Conservation (phyloP, 2,329 filamentous ascomycete genomes). For the Arthrinium phaeospermum region DNA sequence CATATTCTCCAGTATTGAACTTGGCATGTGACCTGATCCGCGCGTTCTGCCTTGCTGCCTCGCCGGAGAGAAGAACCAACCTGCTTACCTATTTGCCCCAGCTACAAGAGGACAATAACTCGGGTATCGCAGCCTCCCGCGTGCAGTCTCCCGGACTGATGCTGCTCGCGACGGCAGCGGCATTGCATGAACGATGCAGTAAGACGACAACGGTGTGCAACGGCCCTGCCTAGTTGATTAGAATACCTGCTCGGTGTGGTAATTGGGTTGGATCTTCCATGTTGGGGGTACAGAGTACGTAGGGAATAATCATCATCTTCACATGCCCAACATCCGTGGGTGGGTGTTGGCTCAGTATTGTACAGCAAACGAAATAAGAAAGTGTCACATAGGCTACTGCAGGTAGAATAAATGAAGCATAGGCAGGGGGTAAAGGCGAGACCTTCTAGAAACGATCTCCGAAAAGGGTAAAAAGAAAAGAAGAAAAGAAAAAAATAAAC, state of each 20-base stretch:
- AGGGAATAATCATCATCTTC: background rate
- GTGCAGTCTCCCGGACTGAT: background rate
- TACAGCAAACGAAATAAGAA: background rate
- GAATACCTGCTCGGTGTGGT: background rate
- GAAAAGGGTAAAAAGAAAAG: background rate
- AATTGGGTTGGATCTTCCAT: background rate
- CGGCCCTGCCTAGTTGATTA: background rate
- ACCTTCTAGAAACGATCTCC: background rate
- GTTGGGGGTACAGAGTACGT: background rate
- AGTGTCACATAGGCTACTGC: background rate
- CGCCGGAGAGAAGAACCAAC: background rate
- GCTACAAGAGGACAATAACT: background rate
- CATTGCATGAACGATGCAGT: conserved; percentile 8
- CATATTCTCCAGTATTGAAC: no score
- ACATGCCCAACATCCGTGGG: background rate
- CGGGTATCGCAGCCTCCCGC: background rate
- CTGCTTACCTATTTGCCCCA: background rate
- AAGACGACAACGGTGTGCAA: background rate
- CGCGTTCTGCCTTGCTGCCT: background rate
- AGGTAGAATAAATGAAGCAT: background rate
- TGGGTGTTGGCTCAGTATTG: background rate
- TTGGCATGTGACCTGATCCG: background rate
- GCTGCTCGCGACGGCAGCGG: background rate
- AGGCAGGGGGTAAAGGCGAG: background rate
- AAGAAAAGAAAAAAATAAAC: background rate